phyloP scores from a whole-genome alignment of 208 protist species.

The Endotrypanum monterogeii region DNA sequence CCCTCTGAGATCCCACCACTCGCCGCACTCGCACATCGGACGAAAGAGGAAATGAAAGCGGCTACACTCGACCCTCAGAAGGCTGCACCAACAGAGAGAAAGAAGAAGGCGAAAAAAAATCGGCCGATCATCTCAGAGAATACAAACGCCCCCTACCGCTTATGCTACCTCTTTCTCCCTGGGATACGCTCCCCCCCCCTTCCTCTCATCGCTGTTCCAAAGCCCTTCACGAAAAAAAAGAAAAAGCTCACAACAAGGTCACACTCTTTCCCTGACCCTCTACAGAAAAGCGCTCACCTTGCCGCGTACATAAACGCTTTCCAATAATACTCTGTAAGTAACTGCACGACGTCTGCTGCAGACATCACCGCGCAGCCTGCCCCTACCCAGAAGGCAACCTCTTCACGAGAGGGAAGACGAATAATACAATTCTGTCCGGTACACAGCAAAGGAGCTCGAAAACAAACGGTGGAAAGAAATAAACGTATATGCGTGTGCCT shows the following conservation, averaged over 20 bases:
- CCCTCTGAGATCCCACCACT: not conserved
- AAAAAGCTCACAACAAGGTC: no score
- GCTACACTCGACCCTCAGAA: not conserved
- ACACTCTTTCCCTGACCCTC: not conserved
- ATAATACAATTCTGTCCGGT: not conserved
- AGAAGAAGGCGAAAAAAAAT: not conserved
- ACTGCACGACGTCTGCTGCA: not conserved
- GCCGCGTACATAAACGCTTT: not conserved
- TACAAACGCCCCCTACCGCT: not conserved
- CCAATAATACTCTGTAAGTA: not conserved
- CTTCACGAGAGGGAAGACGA: conserved; percentile 11
- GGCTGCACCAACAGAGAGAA: not conserved
- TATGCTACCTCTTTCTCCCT: no score
- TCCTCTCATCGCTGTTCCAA: not conserved
- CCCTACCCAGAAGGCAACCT: not conserved
- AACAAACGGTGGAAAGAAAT: not conserved
- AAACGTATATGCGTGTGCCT: no score
- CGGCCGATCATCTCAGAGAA: conserved; percentile 13
- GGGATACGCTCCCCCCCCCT: not conserved
- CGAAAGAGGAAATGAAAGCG: not conserved
- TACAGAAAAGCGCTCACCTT: not conserved
- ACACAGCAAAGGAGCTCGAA: not conserved
- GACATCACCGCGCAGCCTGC: not conserved
- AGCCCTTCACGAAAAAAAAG: no score
- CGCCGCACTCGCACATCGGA: not conserved